phyloP scores from a whole-genome alignment of 2,329 filamentous ascomycete species.

The Aspergillus oerlinghausenensis region DNA sequence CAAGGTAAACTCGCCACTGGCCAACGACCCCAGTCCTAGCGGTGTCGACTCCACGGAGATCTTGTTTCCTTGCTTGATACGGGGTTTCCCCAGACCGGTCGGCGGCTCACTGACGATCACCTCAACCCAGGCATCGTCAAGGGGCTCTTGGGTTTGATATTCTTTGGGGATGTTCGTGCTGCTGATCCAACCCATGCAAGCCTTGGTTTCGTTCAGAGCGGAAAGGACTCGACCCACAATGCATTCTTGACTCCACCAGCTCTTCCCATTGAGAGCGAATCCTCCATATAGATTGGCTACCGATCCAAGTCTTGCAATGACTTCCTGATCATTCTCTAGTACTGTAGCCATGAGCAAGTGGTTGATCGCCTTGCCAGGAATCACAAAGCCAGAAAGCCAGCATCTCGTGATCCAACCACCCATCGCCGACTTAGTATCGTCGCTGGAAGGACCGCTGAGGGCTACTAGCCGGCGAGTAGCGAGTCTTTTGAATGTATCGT shows the following conservation, averaged over 20 bases:
- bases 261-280: slow-evolving; percentile 47
- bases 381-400: slow-evolving; percentile 51
- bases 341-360: slow-evolving; percentile 54
- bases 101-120: slow-evolving; percentile 35
- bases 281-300: slow-evolving; percentile 52
- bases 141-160: slow-evolving; percentile 17
- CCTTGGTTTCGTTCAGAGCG: slow-evolving; percentile 39
- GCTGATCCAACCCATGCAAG: slow-evolving; percentile 55
- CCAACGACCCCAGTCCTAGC: slow-evolving; percentile 36
- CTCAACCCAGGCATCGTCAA: slow-evolving; percentile 48
- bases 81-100: slow-evolving; percentile 28
- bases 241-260: slow-evolving; percentile 56
- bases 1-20: slow-evolving; percentile 34
- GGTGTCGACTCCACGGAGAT: slow-evolving; percentile 38
- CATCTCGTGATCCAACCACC: slow-evolving; percentile 54
- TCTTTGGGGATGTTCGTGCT: slow-evolving; percentile 38
- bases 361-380: slow-evolving; percentile 51
- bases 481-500: slow-evolving; percentile 29
- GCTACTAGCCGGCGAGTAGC: slow-evolving; percentile 24
- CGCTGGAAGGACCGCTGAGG: slow-evolving; percentile 17
- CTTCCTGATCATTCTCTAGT: slow-evolving; percentile 51
- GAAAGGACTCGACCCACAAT: slow-evolving; percentile 52
- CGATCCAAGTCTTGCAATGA: slow-evolving; percentile 47
- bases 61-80: slow-evolving; percentile 42
- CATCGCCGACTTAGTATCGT: slow-evolving; percentile 18